Percentiles rank a stretch among this genome's conserved stretches.
phyloP scores from a whole-genome alignment of 192 early-diverging fungal species.

The Dimargaris cristalligena region DNA sequence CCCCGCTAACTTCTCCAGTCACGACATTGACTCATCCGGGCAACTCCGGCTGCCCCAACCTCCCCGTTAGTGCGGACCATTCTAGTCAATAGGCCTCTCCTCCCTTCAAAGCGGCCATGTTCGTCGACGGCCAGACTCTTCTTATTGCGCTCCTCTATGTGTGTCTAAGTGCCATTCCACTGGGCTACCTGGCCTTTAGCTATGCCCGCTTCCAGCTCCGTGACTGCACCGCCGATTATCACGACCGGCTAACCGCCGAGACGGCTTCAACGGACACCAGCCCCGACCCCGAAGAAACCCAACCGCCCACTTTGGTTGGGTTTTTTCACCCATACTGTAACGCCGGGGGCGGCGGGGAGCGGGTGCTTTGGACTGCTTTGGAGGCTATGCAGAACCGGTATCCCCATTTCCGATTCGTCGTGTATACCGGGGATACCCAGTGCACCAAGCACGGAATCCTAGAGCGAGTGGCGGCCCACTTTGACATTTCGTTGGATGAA shows the following conservation, averaged over 20 bases:
- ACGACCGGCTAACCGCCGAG: neutral
- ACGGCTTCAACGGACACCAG: neutral
- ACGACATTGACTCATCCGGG: too few species aligned
- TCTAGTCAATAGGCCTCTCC: too few species aligned
- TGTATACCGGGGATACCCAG: conserved; percentile 66
- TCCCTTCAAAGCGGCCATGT: neutral
- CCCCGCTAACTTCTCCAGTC: too few species aligned
- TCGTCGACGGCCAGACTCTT: neutral
- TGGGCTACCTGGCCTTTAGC: neutral
- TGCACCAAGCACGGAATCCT: conserved; percentile 37
- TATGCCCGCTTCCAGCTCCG: neutral
- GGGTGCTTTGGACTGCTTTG: conserved; percentile 87
- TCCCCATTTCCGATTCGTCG: conserved; percentile 42
- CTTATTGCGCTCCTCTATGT: neutral
- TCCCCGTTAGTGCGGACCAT: too few species aligned
- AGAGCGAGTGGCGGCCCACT: conserved; percentile 28
- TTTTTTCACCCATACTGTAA: conserved; percentile 95
- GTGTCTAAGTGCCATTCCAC: neutral
- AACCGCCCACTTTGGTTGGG: conserved; percentile 32
- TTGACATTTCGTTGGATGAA: conserved; percentile 47
- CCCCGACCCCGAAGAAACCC: too few species aligned
- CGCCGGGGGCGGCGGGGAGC: conserved; percentile 88
- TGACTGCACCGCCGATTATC: neutral
- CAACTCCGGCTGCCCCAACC: too few species aligned
- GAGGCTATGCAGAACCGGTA: conserved; percentile 57